Evolutionary conservation across 495 filamentous ascomycete genomes (phyloP).

Genomic region (Penicillium verhagenii): DNA sequence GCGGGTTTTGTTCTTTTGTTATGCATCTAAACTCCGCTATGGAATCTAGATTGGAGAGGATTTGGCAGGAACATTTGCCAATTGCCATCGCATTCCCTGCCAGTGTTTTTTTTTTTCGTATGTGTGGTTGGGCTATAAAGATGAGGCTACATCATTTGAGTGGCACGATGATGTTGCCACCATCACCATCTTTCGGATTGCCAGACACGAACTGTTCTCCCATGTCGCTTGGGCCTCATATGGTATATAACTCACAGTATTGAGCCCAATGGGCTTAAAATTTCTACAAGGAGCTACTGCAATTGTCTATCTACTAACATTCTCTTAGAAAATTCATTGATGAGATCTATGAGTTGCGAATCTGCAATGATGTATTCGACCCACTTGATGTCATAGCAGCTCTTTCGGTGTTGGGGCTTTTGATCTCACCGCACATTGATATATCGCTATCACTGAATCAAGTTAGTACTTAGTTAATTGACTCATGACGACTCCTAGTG

Average conservation of each 20-base stretch:
- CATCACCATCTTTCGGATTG: background rate
- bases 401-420: background rate
- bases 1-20: background rate
- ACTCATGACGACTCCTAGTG: no score
- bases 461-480: background rate
- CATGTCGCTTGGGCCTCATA: background rate
- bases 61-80: background rate
- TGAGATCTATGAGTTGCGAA: background rate
- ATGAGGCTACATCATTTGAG: background rate
- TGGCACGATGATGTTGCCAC: background rate
- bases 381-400: constrained; percentile 23
- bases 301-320: no score
- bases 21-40: background rate
- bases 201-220: no score
- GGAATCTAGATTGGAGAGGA: background rate
- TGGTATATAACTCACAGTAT: background rate
- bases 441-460: no score
- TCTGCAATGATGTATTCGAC: constrained; percentile 11
- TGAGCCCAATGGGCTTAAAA: background rate
- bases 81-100: no score
- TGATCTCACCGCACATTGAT: background rate
- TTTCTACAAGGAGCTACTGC: no score
- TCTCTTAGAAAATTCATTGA: no score
- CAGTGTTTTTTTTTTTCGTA: no score
- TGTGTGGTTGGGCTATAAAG: background rate